phyloP scores from a whole-genome alignment of 2,329 filamentous ascomycete genomes.

The Purpureocillium lavendulum region DNA sequence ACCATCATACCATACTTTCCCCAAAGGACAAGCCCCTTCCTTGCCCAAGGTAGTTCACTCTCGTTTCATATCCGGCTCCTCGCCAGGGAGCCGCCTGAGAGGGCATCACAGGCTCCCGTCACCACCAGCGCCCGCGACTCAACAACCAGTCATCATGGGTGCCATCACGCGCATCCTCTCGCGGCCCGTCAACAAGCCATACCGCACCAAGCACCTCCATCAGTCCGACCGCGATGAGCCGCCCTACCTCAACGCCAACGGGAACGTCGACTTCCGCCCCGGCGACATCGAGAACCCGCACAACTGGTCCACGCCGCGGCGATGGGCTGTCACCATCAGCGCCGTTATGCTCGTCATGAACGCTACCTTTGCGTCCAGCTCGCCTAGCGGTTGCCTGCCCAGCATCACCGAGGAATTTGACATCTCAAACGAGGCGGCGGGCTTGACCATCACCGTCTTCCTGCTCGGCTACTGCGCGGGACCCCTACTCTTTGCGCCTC shows the following conservation, averaged over 20 bases:
- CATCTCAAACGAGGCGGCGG: constrained; percentile 37
- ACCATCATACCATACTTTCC: no score
- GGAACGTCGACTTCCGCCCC: constrained; percentile 40
- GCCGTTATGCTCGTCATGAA: constrained; percentile 42
- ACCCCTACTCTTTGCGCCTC: constrained; percentile 48
- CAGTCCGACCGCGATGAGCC: constrained; percentile 8
- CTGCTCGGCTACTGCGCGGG: constrained; percentile 49
- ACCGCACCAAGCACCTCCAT: constrained; percentile 26
- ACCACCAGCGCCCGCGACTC: no score
- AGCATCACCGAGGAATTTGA: constrained; percentile 26
- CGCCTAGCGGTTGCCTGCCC: constrained; percentile 22
- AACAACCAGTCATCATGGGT: constrained; percentile 2
- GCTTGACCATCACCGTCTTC: constrained; percentile 44
- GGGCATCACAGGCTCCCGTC: no score
- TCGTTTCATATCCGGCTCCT: no score
- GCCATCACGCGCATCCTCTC: constrained; percentile 31
- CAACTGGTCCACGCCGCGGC: constrained; percentile 34
- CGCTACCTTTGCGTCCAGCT: constrained; percentile 39
- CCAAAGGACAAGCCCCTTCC: no score
- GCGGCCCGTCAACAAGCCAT: constrained; percentile 43
- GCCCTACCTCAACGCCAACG: constrained; percentile 38
- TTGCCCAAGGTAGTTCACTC: no score
- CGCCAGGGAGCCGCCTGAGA: no score
- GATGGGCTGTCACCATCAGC: constrained; percentile 31
- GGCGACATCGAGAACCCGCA: constrained; percentile 42